Conservation (phyloP, 257 asterid species). For the Solanum pennellii region DNA sequence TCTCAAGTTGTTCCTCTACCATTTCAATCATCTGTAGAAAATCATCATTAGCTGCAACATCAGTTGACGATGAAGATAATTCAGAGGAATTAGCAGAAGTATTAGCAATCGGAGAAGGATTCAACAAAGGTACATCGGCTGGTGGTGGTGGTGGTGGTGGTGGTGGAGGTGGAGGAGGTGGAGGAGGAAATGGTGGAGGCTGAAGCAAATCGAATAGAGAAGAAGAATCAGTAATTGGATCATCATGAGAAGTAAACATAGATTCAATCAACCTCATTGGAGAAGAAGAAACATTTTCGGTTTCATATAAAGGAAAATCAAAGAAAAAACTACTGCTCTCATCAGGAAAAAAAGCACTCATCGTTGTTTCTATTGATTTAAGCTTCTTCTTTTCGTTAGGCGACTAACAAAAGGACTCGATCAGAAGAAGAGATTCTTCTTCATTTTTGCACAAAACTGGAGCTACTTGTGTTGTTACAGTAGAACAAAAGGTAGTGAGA, state of each 20-base stretch:
- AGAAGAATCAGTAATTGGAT: neutral
- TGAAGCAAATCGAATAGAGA: conserved; percentile 9
- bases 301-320: conserved; percentile 1
- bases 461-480: neutral
- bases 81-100: conserved; percentile 35
- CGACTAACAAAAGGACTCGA: neutral
- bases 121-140: neutral
- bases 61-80: conserved; percentile 56
- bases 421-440: conserved; percentile 13
- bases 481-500: neutral
- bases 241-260: neutral
- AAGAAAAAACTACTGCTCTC: conserved; percentile 9
- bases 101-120: conserved; percentile 9
- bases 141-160: neutral
- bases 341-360: conserved; percentile 7
- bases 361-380: neutral
- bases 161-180: neutral
- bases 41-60: conserved; percentile 31
- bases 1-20: conserved; percentile 7
- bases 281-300: neutral
- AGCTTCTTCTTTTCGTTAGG: conserved; percentile 1
- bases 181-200: neutral
- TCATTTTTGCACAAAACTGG: neutral
- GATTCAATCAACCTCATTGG: conserved; percentile 10
- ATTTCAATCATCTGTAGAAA: conserved; percentile 9